A percentile compares a stretch with the other conserved stretches of the same genome.
phyloP scores from a whole-genome alignment of 768 basidiomycete species.

The Daedaleopsis nitida region DNA sequence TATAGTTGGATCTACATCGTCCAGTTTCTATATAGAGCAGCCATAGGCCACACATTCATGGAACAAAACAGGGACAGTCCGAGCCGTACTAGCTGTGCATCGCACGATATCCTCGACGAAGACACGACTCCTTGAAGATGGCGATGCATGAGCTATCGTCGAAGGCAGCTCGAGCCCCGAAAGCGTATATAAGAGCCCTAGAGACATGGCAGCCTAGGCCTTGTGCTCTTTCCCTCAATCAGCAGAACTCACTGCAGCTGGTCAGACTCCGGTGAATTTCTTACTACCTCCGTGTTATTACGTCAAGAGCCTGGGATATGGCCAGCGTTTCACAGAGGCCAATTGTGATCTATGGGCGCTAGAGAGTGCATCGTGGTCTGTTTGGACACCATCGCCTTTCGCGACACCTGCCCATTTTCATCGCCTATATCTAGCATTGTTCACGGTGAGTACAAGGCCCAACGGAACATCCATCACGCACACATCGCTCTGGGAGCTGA shows the following conservation, averaged over 20 bases:
- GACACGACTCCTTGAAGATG: too few species aligned
- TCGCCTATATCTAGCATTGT: constrained; percentile 11
- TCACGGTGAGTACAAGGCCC: constrained; percentile 10
- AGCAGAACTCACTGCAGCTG: too few species aligned
- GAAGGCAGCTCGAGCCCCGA: too few species aligned
- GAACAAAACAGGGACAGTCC: too few species aligned
- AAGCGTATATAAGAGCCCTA: too few species aligned
- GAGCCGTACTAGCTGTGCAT: too few species aligned
- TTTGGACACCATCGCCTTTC: constrained; percentile 11
- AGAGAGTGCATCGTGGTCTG: constrained; percentile 1
- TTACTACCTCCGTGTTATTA: not conserved
- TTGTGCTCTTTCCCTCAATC: too few species aligned
- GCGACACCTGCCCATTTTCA: not conserved
- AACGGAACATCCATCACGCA: constrained; percentile 2
- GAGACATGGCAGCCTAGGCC: too few species aligned
- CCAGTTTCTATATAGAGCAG: too few species aligned
- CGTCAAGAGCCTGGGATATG: constrained; percentile 1
- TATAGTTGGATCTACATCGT: not conserved
- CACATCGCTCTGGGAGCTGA: not conserved
- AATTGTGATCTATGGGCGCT: constrained; percentile 3
- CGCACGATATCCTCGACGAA: too few species aligned
- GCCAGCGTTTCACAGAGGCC: not conserved
- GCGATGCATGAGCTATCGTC: too few species aligned
- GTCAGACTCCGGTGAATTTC: not conserved
- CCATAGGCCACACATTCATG: too few species aligned